Base-by-base conservation (phyloP, 352 stramenopile species). In the Phytophthora gonapodyides region DNA sequence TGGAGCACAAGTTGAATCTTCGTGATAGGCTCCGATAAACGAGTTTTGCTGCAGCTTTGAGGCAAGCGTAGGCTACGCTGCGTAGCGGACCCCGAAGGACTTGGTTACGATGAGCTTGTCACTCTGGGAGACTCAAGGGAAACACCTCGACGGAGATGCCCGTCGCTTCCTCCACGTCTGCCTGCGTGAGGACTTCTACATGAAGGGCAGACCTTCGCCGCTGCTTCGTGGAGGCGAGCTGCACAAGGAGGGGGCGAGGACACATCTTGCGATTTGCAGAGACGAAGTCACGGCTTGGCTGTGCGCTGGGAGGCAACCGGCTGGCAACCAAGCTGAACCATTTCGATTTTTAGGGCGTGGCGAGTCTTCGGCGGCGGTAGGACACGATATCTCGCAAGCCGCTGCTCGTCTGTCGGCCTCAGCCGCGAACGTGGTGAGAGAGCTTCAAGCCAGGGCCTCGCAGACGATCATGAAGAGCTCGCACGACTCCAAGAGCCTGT, bases 271-370 rank as follows among this genome's bases (percentile, higher is more conserved):
- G 57, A 71, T 67, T 71, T 67, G 57, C 63, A 53, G 43, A n/a
- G n/a, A n/a, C 12, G 16, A 55, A 55, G 37, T 55, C 33, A 61
- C 30, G 45, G 30, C 45, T 52, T 30, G n/a, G 46, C 10, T 50
- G 33, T 41, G 40, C 46, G 53, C 43, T 69, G 47, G 51, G 50
- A 68, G 30, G 41, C 7, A 38, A 35, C 47, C 51, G 52, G 58
- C 62, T 70, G 61, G 61, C 38, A 40, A 44, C 37, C 51, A 37
- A 61, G 61, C 61, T 66, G 61, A 70, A 66, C 48, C 36, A 70
- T 66, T 67, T 62, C 56, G 43, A 61, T 45, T 66, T 66, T 57
- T 48, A 30, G 37, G 40, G 21, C 34, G 43, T 19, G 54, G 43
- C 38, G 47, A 50, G 45, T 56, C 52, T 51, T 53, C 37, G 27